Base-by-base conservation (phyloP, 495 filamentous ascomycete genomes). In the Tuber aestivum region DNA sequence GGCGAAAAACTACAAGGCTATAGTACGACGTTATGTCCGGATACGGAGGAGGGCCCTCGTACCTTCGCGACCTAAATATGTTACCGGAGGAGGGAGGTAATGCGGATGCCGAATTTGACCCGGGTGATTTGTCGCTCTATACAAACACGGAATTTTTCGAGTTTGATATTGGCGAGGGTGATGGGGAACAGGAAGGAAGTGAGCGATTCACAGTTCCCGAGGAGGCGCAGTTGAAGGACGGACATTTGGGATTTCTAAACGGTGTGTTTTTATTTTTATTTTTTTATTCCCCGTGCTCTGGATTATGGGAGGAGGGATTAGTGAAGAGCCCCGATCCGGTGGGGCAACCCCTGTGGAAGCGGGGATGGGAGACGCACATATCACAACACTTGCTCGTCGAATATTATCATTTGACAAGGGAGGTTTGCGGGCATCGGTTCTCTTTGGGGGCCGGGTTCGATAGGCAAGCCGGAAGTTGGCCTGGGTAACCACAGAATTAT, bases 121-220 rank as follows among this genome's bases (percentile, higher is more conserved):
- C 89, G 81, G 91, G 92, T 80, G 93, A 95, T 70, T 87, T 99
- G 69, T 92, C 92, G 41, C 87, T 96, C 78, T 97, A 97, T 87
- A 96, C 94, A 75, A 97, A 97, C 84, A 89, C 93, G 70, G 91
- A 95, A 75, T 98, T 97, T 87, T 93, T 93, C 84, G 94, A 97
- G 84, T 94, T 93, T 83, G 95, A 97, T 82, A 84, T 87, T 70
- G 86, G 87, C 68, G 65, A 38, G 42, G 48, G 16, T 38, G 69
- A 56, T 44, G 45, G 44, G 69, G 73, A 61, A 42, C 65, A 80
- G 44, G 77, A 74, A 18, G 77, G 70, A 20, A 23, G 44, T 7
- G 77, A 70, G 70, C 48, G 32, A 27, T 76, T 78, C 32, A 70
- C 74, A 32, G 20, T 78, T 23, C 76, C 71, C n/a, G 78, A 79